A percentile compares a stretch with the other conserved stretches of the same genome.
phyloP scores from a whole-genome alignment of 768 basidiomycete genomes.

The Pisolithus sp. region DNA sequence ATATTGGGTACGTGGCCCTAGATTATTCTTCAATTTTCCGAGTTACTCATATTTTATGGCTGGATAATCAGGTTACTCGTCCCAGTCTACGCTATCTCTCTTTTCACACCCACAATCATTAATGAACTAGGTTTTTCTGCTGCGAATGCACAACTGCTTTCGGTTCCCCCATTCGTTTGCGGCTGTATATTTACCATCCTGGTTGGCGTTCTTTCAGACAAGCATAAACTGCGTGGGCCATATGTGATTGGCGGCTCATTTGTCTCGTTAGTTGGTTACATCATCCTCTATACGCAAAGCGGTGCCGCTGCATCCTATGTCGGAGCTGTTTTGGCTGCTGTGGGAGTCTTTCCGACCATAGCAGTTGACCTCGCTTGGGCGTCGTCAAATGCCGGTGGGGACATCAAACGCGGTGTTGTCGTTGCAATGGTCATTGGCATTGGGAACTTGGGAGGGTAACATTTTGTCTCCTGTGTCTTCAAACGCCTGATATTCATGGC shows the following conservation, averaged over 20 bases:
- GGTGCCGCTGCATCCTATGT: constrained; percentile 30
- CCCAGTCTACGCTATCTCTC: constrained; percentile 42
- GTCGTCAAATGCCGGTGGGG: constrained; percentile 50
- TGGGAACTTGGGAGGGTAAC: constrained; percentile 49
- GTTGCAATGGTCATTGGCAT: constrained; percentile 49
- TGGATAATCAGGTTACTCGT: constrained; percentile 31
- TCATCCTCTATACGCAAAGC: constrained; percentile 36
- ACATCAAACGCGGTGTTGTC: constrained; percentile 44
- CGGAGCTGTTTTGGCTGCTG: constrained; percentile 44
- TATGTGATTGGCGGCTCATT: constrained; percentile 39
- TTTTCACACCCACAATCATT: constrained; percentile 49
- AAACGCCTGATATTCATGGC: constrained; percentile 3
- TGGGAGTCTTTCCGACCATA: constrained; percentile 48
- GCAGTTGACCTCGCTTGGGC: constrained; percentile 48
- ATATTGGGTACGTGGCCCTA: constrained; percentile 32
- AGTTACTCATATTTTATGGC: background rate
- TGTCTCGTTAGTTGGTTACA: constrained; percentile 46
- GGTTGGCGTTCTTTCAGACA: constrained; percentile 39
- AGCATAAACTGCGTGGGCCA: constrained; percentile 38
- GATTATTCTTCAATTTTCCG: constrained; percentile 1
- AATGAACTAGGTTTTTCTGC: constrained; percentile 45
- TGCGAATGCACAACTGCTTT: constrained; percentile 43
- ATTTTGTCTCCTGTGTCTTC: constrained; percentile 9
- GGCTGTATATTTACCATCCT: constrained; percentile 40
- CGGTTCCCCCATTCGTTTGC: constrained; percentile 43